Evolutionary conservation across 75 land plant genomes (phyloP).

Genomic region (Larix kaempferi): DNA sequence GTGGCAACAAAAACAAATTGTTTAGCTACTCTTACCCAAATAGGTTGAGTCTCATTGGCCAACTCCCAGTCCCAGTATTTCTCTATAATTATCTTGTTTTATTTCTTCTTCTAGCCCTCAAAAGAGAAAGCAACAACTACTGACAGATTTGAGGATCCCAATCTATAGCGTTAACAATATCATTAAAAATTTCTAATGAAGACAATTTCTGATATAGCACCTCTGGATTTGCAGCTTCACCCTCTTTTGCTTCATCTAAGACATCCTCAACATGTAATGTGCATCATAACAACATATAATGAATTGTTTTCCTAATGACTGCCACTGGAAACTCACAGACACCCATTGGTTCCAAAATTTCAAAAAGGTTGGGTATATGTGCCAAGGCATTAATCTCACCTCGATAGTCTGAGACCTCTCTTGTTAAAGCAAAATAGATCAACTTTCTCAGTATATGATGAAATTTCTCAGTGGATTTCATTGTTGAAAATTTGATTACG

Average conservation of each 20-base stretch:
- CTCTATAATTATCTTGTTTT: slow-evolving; percentile 82
- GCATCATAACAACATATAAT: neutral
- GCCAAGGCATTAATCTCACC: slow-evolving; percentile 29
- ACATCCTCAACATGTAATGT: slow-evolving; percentile 64
- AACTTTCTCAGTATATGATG: too few relatives aligned
- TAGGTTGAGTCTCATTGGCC: slow-evolving; percentile 87
- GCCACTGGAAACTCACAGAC: neutral
- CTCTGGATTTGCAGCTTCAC: slow-evolving; percentile 32
- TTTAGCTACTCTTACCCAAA: slow-evolving; percentile 65
- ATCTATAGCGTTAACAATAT: neutral
- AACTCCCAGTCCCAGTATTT: slow-evolving; percentile 95
- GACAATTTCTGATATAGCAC: slow-evolving; percentile 7
- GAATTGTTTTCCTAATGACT: neutral
- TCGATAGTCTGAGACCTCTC: slow-evolving; percentile 82
- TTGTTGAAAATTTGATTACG: too few relatives aligned
- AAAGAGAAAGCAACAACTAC: neutral
- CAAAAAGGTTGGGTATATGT: neutral
- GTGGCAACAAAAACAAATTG: neutral
- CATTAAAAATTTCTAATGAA: neutral
- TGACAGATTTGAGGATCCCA: neutral
- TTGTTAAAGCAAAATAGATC: too few relatives aligned
- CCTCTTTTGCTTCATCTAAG: slow-evolving; percentile 56
- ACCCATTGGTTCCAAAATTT: neutral
- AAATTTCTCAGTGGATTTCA: too few relatives aligned
- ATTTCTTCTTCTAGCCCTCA: slow-evolving; percentile 60